phyloP scores from a whole-genome alignment of 805 yeast genomes.

The Groenewaldozyma tartarivorans region DNA sequence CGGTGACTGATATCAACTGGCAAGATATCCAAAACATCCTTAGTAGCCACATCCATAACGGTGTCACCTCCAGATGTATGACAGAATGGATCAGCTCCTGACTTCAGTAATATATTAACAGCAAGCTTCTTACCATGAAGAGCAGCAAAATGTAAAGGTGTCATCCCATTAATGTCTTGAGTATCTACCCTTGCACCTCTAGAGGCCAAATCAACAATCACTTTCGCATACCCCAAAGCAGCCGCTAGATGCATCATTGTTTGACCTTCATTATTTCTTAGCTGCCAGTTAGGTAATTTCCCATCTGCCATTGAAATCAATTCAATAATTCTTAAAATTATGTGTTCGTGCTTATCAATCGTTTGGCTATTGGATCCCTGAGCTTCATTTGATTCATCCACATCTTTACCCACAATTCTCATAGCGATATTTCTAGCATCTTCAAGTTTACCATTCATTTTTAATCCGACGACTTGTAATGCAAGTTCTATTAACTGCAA shows the following conservation, averaged over 20 bases:
- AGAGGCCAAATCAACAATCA: conserved; percentile 55
- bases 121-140: conserved; percentile 63
- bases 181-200: conserved; percentile 52
- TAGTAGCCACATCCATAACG: conserved; percentile 25
- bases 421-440: conserved; percentile 92
- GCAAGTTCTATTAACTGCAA: conserved; percentile 92
- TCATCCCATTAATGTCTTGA: conserved; percentile 70
- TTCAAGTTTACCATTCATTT: conserved; percentile 92
- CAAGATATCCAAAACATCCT: conserved; percentile 9
- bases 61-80: conserved; percentile 41
- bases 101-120: conserved; percentile 50
- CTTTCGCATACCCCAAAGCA: conserved; percentile 56
- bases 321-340: conserved; percentile 15
- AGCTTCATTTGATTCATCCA: conserved; percentile 4
- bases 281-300: conserved; percentile 59
- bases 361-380: conserved; percentile 20
- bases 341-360: conserved; percentile 36
- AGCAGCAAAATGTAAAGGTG: conserved; percentile 86
- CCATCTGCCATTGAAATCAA: conserved; percentile 32
- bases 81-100: conserved; percentile 51
- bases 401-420: conserved; percentile 63
- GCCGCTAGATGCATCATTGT: conserved; percentile 83
- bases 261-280: conserved; percentile 58
- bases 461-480: conserved; percentile 89
- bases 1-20: conserved; percentile 21